Base-by-base conservation (phyloP, 2,329 filamentous ascomycete genomes). In the Paecilomyces variotii region DNA sequence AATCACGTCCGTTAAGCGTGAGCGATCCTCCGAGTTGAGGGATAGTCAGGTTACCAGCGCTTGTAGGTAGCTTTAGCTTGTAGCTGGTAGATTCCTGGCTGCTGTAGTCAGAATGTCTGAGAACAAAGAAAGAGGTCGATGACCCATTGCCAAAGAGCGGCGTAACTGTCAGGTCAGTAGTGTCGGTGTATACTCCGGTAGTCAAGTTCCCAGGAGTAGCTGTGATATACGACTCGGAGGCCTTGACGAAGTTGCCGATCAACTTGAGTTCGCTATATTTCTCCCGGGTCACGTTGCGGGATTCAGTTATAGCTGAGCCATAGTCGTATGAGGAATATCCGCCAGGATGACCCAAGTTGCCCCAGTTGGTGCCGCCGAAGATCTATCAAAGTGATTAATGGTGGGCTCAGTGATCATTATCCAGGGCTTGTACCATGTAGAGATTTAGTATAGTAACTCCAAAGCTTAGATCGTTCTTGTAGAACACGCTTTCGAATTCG, bases 301-400 rank as follows among this genome's bases (percentile, higher is more conserved):
- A 85, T 67, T 94, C 90, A 0, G 81, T 80, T 56, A 93, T 90
- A 5, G 80, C 76, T 3, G 84, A 79, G 4, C 82, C 81, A 64
- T 85, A 86, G 64, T 87, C 83, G 65, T 86, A 86, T 2, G 78
- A 81, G 0, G 82, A 85, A 60, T 86, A 86, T 2, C 81, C 84
- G 10, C 84, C 86, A 9, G 86, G 80, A 63, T 90, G 84, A 0
- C 89, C 87, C 3, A 90, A 72, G 61, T 91, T 92, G 0, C 89
- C 89, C 90, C 89, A 93, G 68, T 93, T 94, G 0, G 89, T 92
- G 4, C 89, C 90, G 12, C 90, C 90, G 63, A 82, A 89, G 0
- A 82, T 86, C 82, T 83, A 14, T 34, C 1, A n/a, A 2, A 3
- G 27, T 24, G 10, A 7, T 52, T 28, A 34, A 12, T 27, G 12